Conservation (phyloP, 768 basidiomycete species). For the Macrolepiota albuminosa region DNA sequence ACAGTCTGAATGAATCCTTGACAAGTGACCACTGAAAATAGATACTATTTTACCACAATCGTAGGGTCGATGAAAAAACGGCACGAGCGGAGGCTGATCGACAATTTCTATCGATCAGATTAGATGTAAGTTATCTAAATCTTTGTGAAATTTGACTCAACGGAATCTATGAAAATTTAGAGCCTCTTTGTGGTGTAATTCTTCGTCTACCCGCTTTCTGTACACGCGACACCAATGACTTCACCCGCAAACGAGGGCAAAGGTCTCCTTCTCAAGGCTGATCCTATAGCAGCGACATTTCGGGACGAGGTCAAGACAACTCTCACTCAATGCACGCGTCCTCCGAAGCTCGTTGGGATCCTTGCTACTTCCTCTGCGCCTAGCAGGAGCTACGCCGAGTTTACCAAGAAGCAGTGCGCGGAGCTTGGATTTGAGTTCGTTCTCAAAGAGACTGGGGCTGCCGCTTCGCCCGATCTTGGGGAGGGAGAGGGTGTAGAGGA, state of each 20-base stretch:
- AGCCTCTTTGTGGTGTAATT: background rate
- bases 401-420: constrained; percentile 88
- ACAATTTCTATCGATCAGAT: constrained; percentile 6
- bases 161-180: constrained; percentile 7
- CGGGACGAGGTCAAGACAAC: constrained; percentile 59
- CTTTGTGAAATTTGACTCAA: constrained; percentile 2
- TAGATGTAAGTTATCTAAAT: background rate
- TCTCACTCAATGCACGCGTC: constrained; percentile 30
- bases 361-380: constrained; percentile 80
- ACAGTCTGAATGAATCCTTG: background rate
- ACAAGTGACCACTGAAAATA: background rate
- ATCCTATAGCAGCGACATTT: constrained; percentile 67
- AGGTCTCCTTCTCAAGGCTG: constrained; percentile 76
- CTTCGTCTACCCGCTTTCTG: background rate
- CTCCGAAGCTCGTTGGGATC: constrained; percentile 86
- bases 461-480: constrained; percentile 46
- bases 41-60: background rate
- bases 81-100: background rate
- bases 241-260: constrained; percentile 37
- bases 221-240: constrained; percentile 15
- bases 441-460: constrained; percentile 66
- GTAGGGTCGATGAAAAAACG: background rate
- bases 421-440: constrained; percentile 86
- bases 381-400: constrained; percentile 81
- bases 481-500: constrained; percentile 93